Base-by-base conservation (phyloP, 2,329 filamentous ascomycete genomes). In the Curvularia sp. region DNA sequence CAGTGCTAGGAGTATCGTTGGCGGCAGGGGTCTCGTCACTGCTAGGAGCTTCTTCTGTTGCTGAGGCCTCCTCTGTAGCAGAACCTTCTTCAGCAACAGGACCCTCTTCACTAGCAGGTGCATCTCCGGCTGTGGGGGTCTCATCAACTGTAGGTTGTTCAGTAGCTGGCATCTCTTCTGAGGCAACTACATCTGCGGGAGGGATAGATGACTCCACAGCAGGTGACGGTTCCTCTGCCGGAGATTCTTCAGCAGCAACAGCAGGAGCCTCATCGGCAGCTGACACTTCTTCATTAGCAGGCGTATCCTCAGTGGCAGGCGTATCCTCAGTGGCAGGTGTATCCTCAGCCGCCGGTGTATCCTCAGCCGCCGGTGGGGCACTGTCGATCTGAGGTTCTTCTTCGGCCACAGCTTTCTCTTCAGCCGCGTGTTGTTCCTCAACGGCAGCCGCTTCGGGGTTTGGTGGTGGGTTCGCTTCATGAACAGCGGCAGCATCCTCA, bases 121-220 rank as follows among this genome's bases (percentile, higher is more conserved):
- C 2, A 0, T 49, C 55, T 9, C 58, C 55, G n/a, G 38, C 30
- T 13, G 26, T 20, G 33, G 49, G 26, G n/a, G 51, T 5, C n/a
- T 54, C 50, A 15, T 61, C 55, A 6, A 18, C 28, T 28, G 24
- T 8, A 18, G 56, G 15, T 0, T 7, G 60, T 13, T 63, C 52
- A 13, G 31, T 51, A 49, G 39, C 9, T 6, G 48, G 33, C 9
- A 30, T 26, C 13, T 39, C 49, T 28, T 38, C 50, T 33, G 24
- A 12, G 35, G 48, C 10, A 18, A 30, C 1, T 5, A 41, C 39
- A 22, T 60, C 48, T 13, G 20, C n/a, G 33, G 44, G 13, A 6
- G 39, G 7, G 22, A n/a, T 5, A 5, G 55, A 10, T 12, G 31
- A 5, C 18, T 53, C 52, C 4, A 22, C 47, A 26, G 49, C 31